Percentiles rank a stretch among this genome's conserved stretches.
Conservation (phyloP, 441 rosid species). For the Jatropha podagrica region DNA sequence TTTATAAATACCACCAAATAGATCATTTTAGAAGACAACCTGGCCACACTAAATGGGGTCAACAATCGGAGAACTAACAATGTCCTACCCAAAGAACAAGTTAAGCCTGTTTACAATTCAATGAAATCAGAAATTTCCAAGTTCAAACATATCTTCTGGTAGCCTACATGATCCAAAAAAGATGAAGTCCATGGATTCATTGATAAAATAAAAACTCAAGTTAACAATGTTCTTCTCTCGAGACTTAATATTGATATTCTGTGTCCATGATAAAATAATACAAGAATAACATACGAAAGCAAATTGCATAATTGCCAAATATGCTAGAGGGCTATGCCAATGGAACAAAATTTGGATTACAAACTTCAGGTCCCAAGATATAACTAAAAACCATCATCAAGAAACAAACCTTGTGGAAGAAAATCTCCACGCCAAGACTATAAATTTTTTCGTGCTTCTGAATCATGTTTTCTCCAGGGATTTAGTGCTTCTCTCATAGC, state of each 20-base stretch:
- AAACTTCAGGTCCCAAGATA: constrained; percentile 1
- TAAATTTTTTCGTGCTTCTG: constrained; percentile 37
- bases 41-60: background rate
- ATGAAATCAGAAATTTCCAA: background rate
- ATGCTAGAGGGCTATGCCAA: background rate
- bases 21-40: background rate
- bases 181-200: background rate
- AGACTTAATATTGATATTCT: constrained; percentile 9
- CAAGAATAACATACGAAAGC: background rate
- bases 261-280: background rate
- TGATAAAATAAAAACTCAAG: background rate
- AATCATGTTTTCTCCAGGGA: constrained; percentile 81
- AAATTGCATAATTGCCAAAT: background rate
- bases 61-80: background rate
- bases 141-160: background rate
- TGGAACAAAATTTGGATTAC: background rate
- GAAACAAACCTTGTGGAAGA: constrained; percentile 17
- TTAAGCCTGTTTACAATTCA: background rate
- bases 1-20: too few relatives aligned
- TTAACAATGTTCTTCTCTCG: background rate
- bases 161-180: background rate
- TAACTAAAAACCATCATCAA: background rate
- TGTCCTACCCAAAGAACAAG: background rate
- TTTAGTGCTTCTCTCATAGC: constrained; percentile 79
- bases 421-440: background rate